Evolutionary conservation across 768 basidiomycete species (phyloP).

Genomic region (Boletus fagicola): DNA sequence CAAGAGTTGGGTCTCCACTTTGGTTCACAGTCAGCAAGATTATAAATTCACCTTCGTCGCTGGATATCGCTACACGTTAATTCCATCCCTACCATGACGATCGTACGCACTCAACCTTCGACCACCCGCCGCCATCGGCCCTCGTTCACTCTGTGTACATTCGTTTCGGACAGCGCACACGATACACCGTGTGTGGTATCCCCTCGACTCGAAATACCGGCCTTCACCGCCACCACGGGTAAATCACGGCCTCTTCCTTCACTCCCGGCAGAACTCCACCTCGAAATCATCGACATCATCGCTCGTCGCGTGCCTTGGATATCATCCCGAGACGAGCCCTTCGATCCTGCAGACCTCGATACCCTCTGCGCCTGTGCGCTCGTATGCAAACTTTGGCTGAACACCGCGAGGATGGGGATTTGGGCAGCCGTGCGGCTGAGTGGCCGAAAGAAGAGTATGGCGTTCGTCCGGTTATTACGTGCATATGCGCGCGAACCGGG

Average conservation of each 20-base stretch:
- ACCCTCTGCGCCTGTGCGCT: conserved; percentile 28
- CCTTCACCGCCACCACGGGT: conserved; percentile 1
- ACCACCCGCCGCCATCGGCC: conserved; percentile 2
- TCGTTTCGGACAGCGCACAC: not conserved
- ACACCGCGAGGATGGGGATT: conserved; percentile 22
- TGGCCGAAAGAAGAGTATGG: conserved; percentile 19
- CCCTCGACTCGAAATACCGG: not conserved
- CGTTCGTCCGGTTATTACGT: conserved; percentile 18
- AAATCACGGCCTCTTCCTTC: conserved; percentile 14
- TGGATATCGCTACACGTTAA: not conserved
- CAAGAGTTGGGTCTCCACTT: not conserved
- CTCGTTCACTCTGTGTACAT: conserved; percentile 2
- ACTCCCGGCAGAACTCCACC: conserved; percentile 32
- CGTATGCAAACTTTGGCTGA: conserved; percentile 33
- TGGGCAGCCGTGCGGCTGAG: conserved; percentile 26
- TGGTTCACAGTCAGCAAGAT: not conserved
- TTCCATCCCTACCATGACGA: conserved; percentile 14
- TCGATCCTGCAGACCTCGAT: conserved; percentile 17
- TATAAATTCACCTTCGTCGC: conserved; percentile 13
- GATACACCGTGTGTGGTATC: not conserved
- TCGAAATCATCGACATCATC: conserved; percentile 30
- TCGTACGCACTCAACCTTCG: conserved; percentile 6
- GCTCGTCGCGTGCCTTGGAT: conserved; percentile 15
- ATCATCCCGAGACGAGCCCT: conserved; percentile 8
- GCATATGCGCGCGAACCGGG: conserved; percentile 14